Evolutionary conservation across 345 rosid species (phyloP), one percentile per base, ranked within the genome.

Genomic region (Camelina neglecta): DNA sequence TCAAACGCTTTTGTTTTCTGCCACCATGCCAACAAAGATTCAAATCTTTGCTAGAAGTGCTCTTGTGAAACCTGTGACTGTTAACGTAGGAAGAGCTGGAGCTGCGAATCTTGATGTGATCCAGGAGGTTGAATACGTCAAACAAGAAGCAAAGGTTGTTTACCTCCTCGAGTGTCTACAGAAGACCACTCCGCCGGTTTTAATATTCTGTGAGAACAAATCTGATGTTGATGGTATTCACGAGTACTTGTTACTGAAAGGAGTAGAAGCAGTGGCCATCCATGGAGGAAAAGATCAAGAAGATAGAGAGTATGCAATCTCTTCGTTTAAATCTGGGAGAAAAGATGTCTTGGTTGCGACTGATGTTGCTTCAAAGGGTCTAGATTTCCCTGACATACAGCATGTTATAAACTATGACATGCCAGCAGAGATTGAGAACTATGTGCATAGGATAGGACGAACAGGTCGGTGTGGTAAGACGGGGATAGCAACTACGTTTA

Each of bases 211-310:
- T 69, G 98, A 93, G 86, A 93, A 93, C 80, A 93, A 93, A 81
- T 90, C 96, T n/a, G 97, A 91, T 76, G 97, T 90, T 62, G 96
- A 91, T 62, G 92, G 85, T 66, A 91, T 91, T 65, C 97, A 90
- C 56, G 96, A 93, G 81, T 93, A 93, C 79, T 41, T 41, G 45
- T 41, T 41, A 41, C 45, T 41, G 45, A 41, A 41, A 4, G 97
- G 97, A 69, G 97, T 93, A 42, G 98, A 93, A 80, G 98, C 93
- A 20, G 98, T 91, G 59, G 90, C 96, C 13, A 69, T 90, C 67
- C 98, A 91, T 78, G 97, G 98, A 76, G 97, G 96, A 29, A 91
- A 93, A 70, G 96, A 91, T 83, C 98, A 91, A 83, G 94, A 90
- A 76, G 98, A 91, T 70, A 85, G 98, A 82, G 98, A 91, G 67